Evolutionary conservation across 140 eudicot genomes (phyloP), one percentile per base, ranked within the genome.

Genomic region (Senecio squalidus): DNA sequence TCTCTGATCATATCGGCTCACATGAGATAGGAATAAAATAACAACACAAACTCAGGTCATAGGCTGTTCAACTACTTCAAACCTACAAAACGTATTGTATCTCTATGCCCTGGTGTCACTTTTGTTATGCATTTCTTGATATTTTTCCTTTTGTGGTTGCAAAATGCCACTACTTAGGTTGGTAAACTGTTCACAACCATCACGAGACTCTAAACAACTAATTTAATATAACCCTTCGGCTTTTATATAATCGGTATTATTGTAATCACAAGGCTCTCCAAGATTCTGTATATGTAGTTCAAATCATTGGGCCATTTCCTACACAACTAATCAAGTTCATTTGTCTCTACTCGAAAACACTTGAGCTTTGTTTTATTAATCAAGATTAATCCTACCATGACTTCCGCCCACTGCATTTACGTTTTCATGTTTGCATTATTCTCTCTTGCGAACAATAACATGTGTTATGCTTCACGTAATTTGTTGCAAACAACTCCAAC

Each of bases 401-500:
- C 67, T 68, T 68, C 74, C 26, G 26, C 52, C 23, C 9, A 31
- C 67, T 48, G 48, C 26, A 0, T 49, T 49, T 59, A 9, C 68
- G 3, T 48, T 8, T n/a, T 69, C 2, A 14, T 15, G 33, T 13
- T 69, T 59, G 74, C 44, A n/a, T 5, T 48, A 9, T 26, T 49
- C n/a, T 59, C 34, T 55, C 15, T 49, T 28, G 26, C 10, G 10
- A 36, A 1, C 62, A 69, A 48, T 1, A 56, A 66, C 14, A 17
- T 66, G 24, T 69, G 68, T 9, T 38, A 48, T 14, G 74, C 62
- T 40, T 66, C 71, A 3, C 63, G 63, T 9, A 66, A 53, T 28
- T 48, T 68, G 22, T 7, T 68, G 45, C 74, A 69, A 6, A 44
- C 74, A 17, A 36, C 53, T 17, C 74, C 74, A 34, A 3, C 67